phyloP scores from a whole-genome alignment of 257 asterid species.

The Ilex aquifolium region DNA sequence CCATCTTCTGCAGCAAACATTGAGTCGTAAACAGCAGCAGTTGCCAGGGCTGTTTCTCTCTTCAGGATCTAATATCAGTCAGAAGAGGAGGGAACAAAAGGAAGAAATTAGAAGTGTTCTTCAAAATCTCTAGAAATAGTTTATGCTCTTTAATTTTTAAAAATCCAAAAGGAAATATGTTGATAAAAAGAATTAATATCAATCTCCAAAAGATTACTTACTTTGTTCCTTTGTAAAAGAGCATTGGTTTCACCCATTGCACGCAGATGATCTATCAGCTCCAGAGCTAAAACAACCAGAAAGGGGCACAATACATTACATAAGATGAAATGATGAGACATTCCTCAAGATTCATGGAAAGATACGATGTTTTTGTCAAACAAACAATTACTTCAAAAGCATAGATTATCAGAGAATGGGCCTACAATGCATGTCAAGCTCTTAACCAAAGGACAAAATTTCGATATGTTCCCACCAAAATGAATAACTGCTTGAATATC shows the following conservation, averaged over 20 bases:
- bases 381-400: too few relatives aligned
- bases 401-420: too few relatives aligned
- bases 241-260: slow-evolving; percentile 98
- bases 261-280: slow-evolving; percentile 94
- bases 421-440: too few relatives aligned
- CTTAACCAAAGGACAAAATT: too few relatives aligned
- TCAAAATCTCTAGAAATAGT: neutral
- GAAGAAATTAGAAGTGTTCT: neutral
- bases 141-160: neutral
- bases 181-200: neutral
- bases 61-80: slow-evolving; percentile 53
- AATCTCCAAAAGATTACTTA: slow-evolving; percentile 19
- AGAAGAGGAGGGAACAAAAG: neutral
- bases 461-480: too few relatives aligned
- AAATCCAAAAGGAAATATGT: neutral
- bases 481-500: too few relatives aligned
- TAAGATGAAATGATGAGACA: neutral
- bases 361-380: too few relatives aligned
- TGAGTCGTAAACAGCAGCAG: slow-evolving; percentile 85
- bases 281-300: slow-evolving; percentile 60
- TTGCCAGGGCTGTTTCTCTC: slow-evolving; percentile 88
- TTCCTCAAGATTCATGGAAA: neutral
- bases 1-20: slow-evolving; percentile 98
- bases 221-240: slow-evolving; percentile 64
- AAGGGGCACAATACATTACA: slow-evolving; percentile 14